phyloP scores from a whole-genome alignment of 139 green algal species.

The Asterochloris erici region DNA sequence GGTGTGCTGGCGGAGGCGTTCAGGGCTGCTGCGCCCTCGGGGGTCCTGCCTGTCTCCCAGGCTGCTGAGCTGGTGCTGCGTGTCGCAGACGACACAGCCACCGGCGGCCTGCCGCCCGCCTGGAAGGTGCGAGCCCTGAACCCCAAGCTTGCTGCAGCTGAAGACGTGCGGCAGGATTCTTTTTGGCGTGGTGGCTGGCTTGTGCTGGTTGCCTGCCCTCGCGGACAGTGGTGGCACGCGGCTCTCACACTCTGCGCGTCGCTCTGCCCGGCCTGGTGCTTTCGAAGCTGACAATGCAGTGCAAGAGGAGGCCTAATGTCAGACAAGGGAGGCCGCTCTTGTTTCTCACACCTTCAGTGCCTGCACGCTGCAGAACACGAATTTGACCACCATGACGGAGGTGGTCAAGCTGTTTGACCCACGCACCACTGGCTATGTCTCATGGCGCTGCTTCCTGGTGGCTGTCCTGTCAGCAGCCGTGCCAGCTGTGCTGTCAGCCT shows the following conservation, averaged over 20 bases:
- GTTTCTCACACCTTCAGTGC: not conserved
- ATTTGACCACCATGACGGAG: not conserved
- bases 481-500: not conserved
- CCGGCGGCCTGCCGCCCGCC: not conserved
- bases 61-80: constrained; percentile 20
- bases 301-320: not conserved
- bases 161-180: not conserved
- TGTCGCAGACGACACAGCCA: not conserved
- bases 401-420: constrained; percentile 19
- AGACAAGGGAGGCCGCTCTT: no score
- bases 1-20: constrained; percentile 26
- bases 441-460: constrained; percentile 14
- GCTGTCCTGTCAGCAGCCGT: not conserved
- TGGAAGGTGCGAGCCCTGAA: constrained; percentile 2
- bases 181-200: not conserved
- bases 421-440: constrained; percentile 15
- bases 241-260: not conserved
- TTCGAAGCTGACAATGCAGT: not conserved
- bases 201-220: not conserved
- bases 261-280: not conserved
- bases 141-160: no score
- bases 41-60: constrained; percentile 40
- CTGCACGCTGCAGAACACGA: not conserved
- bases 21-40: constrained; percentile 22
- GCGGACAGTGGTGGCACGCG: not conserved